Evolutionary conservation across 257 asterid species (phyloP), one percentile per base, ranked within the genome.

Genomic region (Capsicum baccatum): DNA sequence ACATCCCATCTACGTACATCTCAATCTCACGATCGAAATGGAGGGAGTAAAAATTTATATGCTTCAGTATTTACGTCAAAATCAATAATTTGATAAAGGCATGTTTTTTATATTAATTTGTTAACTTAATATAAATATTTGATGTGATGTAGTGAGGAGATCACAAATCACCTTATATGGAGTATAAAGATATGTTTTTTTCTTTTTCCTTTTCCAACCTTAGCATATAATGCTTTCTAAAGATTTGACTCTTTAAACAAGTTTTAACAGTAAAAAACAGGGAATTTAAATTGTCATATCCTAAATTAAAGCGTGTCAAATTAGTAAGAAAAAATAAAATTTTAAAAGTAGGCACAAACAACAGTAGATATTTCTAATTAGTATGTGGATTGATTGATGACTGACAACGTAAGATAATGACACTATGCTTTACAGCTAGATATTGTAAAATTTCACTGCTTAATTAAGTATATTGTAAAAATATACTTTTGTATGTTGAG

Each of bases 311-410:
- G 52, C 6, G 21, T 37, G 76, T 68, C 7, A 68, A 67, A 67
- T 67, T 67, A 37, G 19, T 64, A 64, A 67, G 74, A 14, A 42
- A 70, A 70, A 69, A 42, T 39, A 69, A 16, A 68, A 3, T 4
- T 16, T 42, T 42, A 21, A 42, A 70, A 17, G 35, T 26, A 26
- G 19, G 21, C 52, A 37, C 17, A 37, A 68, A 68, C n/a, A 1
- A 68, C 52, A 68, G 26, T 68, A 68, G n/a, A 68, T 68, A 63
- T 63, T 68, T 52, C 13, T 37, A 37, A 68, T 68, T 68, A 21
- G 21, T 21, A 37, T 66, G 3, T 66, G 8, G n/a, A 33, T 37
- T 68, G 76, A 37, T 37, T 68, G 56, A 16, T 70, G 26, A 2
- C 7, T 44, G 26, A 70, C 15, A 70, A 42, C 79, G 54, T 15